A percentile compares a stretch with the other conserved stretches of the same genome.
Conservation (phyloP, 306 rosid genomes). For the Betula pendula region DNA sequence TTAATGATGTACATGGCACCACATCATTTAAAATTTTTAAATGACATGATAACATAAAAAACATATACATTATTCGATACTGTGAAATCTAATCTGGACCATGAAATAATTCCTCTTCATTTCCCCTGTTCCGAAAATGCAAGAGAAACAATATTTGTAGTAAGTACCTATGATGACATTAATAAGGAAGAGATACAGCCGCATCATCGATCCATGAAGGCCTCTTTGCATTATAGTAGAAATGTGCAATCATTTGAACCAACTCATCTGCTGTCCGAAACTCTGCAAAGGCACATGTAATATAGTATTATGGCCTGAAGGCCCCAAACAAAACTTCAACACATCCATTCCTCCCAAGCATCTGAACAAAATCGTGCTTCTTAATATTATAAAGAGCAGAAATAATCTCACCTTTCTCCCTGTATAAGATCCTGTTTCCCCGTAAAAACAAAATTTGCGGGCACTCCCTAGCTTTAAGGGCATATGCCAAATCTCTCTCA, state of each 20-base stretch:
- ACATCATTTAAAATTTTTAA: too few species aligned
- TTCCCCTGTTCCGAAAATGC: too few species aligned
- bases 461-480: constrained; percentile 72
- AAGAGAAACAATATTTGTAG: too few species aligned
- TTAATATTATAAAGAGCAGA: not conserved
- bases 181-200: constrained; percentile 42
- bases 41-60: too few species aligned
- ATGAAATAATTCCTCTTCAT: too few species aligned
- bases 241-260: constrained; percentile 90
- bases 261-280: constrained; percentile 66
- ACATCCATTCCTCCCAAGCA: constrained; percentile 13
- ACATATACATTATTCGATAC: too few species aligned
- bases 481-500: constrained; percentile 91
- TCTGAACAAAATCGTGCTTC: constrained; percentile 21
- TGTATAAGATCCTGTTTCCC: constrained; percentile 74
- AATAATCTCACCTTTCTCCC: constrained; percentile 77
- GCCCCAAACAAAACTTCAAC: not conserved
- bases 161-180: constrained; percentile 1
- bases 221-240: constrained; percentile 89
- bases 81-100: too few species aligned
- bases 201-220: constrained; percentile 79
- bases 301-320: constrained; percentile 8
- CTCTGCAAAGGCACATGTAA: constrained; percentile 40
- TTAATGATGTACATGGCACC: too few species aligned
- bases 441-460: constrained; percentile 79